Conservation (phyloP, 495 filamentous ascomycete genomes). For the Aspergillus avenaceus region DNA sequence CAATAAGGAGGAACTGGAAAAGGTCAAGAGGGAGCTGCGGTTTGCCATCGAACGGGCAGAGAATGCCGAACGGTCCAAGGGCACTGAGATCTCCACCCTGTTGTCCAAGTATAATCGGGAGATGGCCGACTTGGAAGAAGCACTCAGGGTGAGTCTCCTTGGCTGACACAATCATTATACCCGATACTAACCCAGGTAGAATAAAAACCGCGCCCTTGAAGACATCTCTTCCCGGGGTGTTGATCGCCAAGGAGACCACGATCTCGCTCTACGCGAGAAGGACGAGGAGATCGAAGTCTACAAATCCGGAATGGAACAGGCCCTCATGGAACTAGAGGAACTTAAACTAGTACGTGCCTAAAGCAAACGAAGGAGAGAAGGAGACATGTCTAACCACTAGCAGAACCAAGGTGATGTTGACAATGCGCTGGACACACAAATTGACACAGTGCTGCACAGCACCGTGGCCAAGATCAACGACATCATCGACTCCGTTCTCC, state of each 20-base stretch:
- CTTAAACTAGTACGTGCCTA: conserved; percentile 51
- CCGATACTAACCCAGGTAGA: conserved; percentile 26
- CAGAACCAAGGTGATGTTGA: conserved; percentile 70
- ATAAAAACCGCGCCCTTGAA: conserved; percentile 84
- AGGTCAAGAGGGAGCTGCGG: conserved; percentile 92
- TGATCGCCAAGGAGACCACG: conserved; percentile 80
- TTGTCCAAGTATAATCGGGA: conserved; percentile 94
- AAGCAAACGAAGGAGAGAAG: background rate
- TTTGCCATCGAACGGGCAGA: conserved; percentile 90
- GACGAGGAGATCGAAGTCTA: conserved; percentile 97
- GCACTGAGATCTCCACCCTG: conserved; percentile 89
- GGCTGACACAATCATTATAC: background rate
- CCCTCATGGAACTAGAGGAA: conserved; percentile 85
- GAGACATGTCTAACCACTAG: background rate
- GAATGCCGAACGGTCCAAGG: conserved; percentile 87
- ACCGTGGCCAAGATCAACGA: conserved; percentile 92
- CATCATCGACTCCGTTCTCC: conserved; percentile 94
- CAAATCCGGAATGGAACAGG: conserved; percentile 95
- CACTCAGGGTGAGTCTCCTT: conserved; percentile 58
- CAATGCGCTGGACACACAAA: conserved; percentile 78
- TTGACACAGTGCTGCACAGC: conserved; percentile 79
- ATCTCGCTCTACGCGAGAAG: conserved; percentile 79
- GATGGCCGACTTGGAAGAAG: conserved; percentile 92
- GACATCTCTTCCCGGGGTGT: conserved; percentile 70
- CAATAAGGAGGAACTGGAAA: conserved; percentile 91